Evolutionary conservation across 2,329 filamentous ascomycete genomes (phyloP).

Genomic region (Coniella vitis): DNA sequence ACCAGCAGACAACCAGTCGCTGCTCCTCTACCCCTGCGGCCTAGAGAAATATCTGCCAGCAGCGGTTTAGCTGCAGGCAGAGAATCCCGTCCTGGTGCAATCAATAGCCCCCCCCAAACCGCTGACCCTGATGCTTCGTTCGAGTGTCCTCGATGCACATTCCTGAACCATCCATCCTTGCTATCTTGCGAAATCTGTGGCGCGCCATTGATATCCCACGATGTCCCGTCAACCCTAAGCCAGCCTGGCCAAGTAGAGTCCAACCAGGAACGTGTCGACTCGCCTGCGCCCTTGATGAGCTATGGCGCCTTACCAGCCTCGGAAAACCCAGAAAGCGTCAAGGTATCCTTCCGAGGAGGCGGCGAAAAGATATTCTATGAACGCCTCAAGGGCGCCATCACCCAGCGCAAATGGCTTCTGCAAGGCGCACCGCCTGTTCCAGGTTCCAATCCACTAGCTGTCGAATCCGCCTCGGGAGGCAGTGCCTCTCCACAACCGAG

Average conservation of each 20-base stretch:
- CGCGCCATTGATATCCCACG: slow-evolving; percentile 58
- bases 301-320: slow-evolving; percentile 29
- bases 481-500: slow-evolving; percentile 8
- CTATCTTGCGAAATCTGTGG: slow-evolving; percentile 87
- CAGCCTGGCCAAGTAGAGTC: slow-evolving; percentile 30
- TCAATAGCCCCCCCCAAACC: slow-evolving; percentile 13
- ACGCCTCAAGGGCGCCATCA: slow-evolving; percentile 76
- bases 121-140: slow-evolving; percentile 37
- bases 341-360: slow-evolving; percentile 83
- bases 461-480: slow-evolving; percentile 30
- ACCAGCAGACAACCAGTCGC: slow-evolving; percentile 42
- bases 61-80: slow-evolving; percentile 14
- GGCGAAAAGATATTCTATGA: slow-evolving; percentile 90
- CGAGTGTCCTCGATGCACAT: slow-evolving; percentile 83
- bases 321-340: slow-evolving; percentile 69
- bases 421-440: slow-evolving; percentile 86
- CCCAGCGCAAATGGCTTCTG: slow-evolving; percentile 92
- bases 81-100: slow-evolving; percentile 5
- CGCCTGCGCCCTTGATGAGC: slow-evolving; percentile 66
- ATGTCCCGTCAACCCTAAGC: slow-evolving; percentile 32
- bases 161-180: slow-evolving; percentile 84
- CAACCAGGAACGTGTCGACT: slow-evolving; percentile 50
- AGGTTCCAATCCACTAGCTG: slow-evolving; percentile 39
- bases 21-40: slow-evolving; percentile 27
- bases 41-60: slow-evolving; percentile 14